phyloP scores from a whole-genome alignment of 345 rosid species.

The Acer campestre region DNA sequence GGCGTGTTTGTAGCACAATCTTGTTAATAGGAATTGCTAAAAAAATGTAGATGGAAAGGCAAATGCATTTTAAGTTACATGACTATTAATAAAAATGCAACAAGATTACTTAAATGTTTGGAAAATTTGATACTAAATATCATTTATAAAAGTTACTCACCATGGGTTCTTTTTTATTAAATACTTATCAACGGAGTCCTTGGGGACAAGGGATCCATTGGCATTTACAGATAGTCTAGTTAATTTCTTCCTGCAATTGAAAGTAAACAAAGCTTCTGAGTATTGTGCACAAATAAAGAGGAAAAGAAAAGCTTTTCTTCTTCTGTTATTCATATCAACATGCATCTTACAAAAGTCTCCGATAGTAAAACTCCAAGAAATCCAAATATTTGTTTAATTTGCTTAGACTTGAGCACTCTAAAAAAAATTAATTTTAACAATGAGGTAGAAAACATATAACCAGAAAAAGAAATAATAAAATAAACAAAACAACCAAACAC shows the following conservation, averaged over 20 bases:
- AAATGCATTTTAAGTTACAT: background rate
- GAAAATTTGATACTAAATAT: background rate
- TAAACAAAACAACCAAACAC: background rate
- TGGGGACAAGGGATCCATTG: constrained; percentile 66
- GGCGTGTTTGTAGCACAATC: constrained; percentile 10
- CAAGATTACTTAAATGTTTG: background rate
- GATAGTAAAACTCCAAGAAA: background rate
- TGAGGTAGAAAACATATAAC: background rate
- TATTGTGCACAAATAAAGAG: background rate
- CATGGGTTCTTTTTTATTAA: constrained; percentile 66
- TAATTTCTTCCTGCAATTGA: constrained; percentile 67
- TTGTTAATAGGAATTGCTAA: background rate
- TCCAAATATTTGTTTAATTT: background rate
- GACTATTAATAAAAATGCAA: background rate
- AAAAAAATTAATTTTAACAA: background rate
- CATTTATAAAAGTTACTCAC: constrained; percentile 38
- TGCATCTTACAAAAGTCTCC: background rate
- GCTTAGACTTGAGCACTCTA: background rate
- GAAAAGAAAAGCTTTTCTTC: background rate
- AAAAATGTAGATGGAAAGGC: background rate
- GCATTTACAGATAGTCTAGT: constrained; percentile 74
- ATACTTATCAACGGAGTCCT: constrained; percentile 56
- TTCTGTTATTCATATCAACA: background rate
- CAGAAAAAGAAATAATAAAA: background rate
- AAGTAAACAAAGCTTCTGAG: constrained; percentile 16